Evolutionary conservation across 139 green algal species (phyloP), one percentile per base, ranked within the genome.

Genomic region (Pleodorina starrii): DNA sequence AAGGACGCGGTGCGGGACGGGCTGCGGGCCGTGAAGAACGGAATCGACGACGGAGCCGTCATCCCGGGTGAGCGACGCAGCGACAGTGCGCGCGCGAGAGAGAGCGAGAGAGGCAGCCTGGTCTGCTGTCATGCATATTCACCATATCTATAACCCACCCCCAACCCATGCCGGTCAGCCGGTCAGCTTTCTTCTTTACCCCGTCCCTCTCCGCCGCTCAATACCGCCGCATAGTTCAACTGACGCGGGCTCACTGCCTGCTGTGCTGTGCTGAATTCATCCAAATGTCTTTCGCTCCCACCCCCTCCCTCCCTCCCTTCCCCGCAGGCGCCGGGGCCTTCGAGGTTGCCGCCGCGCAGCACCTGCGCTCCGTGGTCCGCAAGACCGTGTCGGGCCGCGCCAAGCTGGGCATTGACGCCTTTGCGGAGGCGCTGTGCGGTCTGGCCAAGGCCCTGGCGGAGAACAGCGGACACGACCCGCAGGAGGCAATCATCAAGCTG

Each of bases 1-100:
- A 99, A 99, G 96, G 98, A 99, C 75, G 98, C 98, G 11, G 94
- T 99, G 71, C 90, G 98, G 25, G 98, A 99, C 91, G 98, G 98
- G 25, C 95, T 99, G 40, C 93, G 98, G 21, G 96, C 97, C 11
- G 98, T 99, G 21, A 99, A 99, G 95, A 99, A 99, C 93, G 92
- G 93, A 1, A 78, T 99, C 27, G 96, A 99, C 38, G 98, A 99
- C 86, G 89, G 78, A 14, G 89, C 90, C 11, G 95, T 98, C 1
- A 94, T 99, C 9, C 87, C 95, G 5, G 97, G 91, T 92, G 54
- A 17, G 51, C 51, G 51, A 17, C 14, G 51, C 51, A 60, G 51
- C 14, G 51, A 17, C 14, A 17, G n/a, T n/a, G n/a, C n/a, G n/a
- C n/a, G n/a, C n/a, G n/a, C n/a, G n/a, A n/a, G n/a, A n/a, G n/a